A percentile compares a stretch with the other conserved stretches of the same genome.
These are phyloP conservation scores for Aristolochia californica DNA, from an alignment of 164 flowering plant species.

Conservation along the genomic window DNA sequence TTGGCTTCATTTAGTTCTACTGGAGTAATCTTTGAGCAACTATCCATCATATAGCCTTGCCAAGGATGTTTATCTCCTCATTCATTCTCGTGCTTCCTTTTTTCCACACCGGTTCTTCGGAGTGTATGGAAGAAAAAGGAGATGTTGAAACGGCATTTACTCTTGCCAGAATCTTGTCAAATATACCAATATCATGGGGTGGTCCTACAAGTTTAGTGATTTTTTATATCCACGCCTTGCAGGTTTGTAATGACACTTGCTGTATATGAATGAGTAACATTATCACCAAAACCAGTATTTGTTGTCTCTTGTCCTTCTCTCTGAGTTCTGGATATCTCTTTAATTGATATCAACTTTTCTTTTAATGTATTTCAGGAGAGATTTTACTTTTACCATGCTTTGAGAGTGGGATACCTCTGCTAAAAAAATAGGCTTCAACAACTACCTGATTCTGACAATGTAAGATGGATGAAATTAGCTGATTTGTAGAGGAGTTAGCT, in stretches of 20 bases:
- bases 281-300: no score
- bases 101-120: slow-evolving; percentile 94
- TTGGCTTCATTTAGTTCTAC: slow-evolving; percentile 98
- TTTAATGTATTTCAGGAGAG: slow-evolving; percentile 51
- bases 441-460: slow-evolving; percentile 95
- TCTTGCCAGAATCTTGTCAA: slow-evolving; percentile 83
- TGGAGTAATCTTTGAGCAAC: slow-evolving; percentile 88
- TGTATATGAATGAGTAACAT: background rate
- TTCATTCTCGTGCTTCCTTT: slow-evolving; percentile 95
- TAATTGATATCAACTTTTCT: background rate
- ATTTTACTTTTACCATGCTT: slow-evolving; percentile 97
- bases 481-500: no score
- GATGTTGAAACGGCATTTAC: slow-evolving; percentile 97
- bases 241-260: slow-evolving; percentile 37
- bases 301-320: no score
- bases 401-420: slow-evolving; percentile 96
- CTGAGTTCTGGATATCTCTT: background rate
- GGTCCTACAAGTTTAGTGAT: slow-evolving; percentile 94
- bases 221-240: slow-evolving; percentile 96
- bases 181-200: slow-evolving; percentile 81
- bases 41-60: slow-evolving; percentile 86
- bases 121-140: slow-evolving; percentile 98
- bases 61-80: slow-evolving; percentile 74
- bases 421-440: slow-evolving; percentile 77
- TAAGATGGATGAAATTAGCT: slow-evolving; percentile 19